Evolutionary conservation across 202 grass and related monocot species (phyloP), one percentile per base, ranked within the genome.

Genomic region (Panicum virgatum): DNA sequence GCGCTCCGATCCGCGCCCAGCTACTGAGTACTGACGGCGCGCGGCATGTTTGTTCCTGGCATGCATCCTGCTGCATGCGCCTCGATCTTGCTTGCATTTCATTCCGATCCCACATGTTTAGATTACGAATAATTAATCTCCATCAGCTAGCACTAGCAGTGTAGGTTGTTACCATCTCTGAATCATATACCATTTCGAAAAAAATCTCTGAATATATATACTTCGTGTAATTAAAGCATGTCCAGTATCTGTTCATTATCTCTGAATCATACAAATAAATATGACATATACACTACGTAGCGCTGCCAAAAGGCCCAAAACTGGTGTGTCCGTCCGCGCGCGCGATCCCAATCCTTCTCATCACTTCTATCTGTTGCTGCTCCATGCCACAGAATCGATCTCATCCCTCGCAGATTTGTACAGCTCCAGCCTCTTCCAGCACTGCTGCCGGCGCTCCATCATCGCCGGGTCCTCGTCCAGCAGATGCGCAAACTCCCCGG

Each of bases 381-480:
- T 48, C 88, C 88, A 87, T 38, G 88, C 77, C 15, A 90, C 84
- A 1, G 88, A 78, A 10, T 89, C 83, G 26, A 89, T 82, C 25
- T 89, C 88, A 66, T 89, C 73, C 60, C 78, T 89, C 0, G 83
- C 87, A 19, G 82, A 82, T 37, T 85, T 89, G 69, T 84, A 88
- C 62, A 88, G 66, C 56, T 89, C 88, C 22, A 86, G 83, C 83
- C 88, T 85, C 88, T 86, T 86, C 40, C 47, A 84, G 69, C 65
- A 82, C 30, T 86, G 83, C 67, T 66, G 45, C 73, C 88, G 81
- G 18, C 73, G 79, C 50, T 89, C 88, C 66, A 89, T 82, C 83
- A 89, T 59, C 10, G 88, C 83, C 9, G 83, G 83, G 52, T 89
- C 83, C 59, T 89, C 88, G 32, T 89, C 83, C 30, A 89, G 62